A percentile compares a stretch with the other conserved stretches of the same genome.
phyloP scores from a whole-genome alignment of 768 basidiomycete species.

The Termitomyces sp. region DNA sequence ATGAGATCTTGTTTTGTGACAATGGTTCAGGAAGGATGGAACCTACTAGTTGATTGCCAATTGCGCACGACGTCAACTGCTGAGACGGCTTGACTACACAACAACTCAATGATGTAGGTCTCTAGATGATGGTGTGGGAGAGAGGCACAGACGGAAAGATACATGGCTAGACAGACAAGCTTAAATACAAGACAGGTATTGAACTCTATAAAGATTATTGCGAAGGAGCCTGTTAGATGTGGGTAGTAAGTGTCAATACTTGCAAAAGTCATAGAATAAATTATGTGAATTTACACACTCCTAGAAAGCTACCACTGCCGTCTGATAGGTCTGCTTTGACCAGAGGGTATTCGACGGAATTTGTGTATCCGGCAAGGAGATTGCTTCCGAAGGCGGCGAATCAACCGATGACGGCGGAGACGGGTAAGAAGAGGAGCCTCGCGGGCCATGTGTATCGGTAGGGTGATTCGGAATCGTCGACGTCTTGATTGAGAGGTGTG shows the following conservation, averaged over 20 bases:
- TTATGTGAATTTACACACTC: conserved; percentile 4
- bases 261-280: conserved; percentile 10
- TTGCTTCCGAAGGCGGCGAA: conserved; percentile 28
- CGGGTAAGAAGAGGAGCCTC: conserved; percentile 33
- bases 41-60: neutral
- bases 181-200: conserved; percentile 10
- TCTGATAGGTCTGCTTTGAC: conserved; percentile 15
- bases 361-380: conserved; percentile 18
- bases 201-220: conserved; percentile 13
- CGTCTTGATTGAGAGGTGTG: conserved; percentile 17
- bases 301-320: conserved; percentile 13
- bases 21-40: neutral
- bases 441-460: conserved; percentile 1
- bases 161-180: neutral
- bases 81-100: neutral
- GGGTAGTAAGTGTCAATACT: conserved; percentile 14
- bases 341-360: conserved; percentile 14
- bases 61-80: too few species aligned
- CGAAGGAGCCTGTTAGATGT: conserved; percentile 10
- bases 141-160: neutral
- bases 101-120: neutral
- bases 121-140: neutral
- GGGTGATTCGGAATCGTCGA: conserved; percentile 9
- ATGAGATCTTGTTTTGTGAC: neutral
- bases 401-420: conserved; percentile 46